Base-by-base conservation (phyloP, 106 monocot genomes). In the Allium fistulosum region DNA sequence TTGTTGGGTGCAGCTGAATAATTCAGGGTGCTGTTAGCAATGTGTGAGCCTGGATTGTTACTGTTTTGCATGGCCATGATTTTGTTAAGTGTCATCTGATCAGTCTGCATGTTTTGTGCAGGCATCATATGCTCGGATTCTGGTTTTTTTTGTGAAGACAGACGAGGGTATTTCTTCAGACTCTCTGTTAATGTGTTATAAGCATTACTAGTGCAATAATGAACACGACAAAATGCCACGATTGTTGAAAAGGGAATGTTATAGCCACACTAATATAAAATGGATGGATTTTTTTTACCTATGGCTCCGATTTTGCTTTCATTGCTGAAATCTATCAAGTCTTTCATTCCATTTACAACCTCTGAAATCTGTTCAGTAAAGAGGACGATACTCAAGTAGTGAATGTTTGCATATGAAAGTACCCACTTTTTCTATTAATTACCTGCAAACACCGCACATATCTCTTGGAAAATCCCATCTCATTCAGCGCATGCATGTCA, bases 371-470 rank as follows among this genome's bases (percentile, higher is more conserved):
- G 78, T 55, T 12, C 5, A 37, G 37, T 37, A 37, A 37, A 37
- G 2, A 37, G 5, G 37, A 37, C 37, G 22, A 22, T 37, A 37
- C 37, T 4, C 37, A 37, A 4, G 37, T 37, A 1, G 5, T 37
- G 37, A 37, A 1, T 37, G 37, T 37, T 37, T 4, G 37, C 37
- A 37, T 37, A 37, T 37, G 5, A 37, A 37, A 37, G 37, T 2
- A 2, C 22, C 22, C 22, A 22, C 37, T 2, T 37, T 37, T 37
- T 22, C 48, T n/a, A 15, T 55, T 2, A 37, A 27, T 48, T 71
- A 93, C 99, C 93, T 93, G 99, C 71, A 93, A 83, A 63, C 90
- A 99, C 17, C 99, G 73, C 16, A 93, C 87, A 73, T 90, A 99
- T 90, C 92, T 80, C 83, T 99, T 99, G 10, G 99, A 87, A 80